Base-by-base conservation (phyloP, 768 basidiomycete species). In the Ramaria rubella region DNA sequence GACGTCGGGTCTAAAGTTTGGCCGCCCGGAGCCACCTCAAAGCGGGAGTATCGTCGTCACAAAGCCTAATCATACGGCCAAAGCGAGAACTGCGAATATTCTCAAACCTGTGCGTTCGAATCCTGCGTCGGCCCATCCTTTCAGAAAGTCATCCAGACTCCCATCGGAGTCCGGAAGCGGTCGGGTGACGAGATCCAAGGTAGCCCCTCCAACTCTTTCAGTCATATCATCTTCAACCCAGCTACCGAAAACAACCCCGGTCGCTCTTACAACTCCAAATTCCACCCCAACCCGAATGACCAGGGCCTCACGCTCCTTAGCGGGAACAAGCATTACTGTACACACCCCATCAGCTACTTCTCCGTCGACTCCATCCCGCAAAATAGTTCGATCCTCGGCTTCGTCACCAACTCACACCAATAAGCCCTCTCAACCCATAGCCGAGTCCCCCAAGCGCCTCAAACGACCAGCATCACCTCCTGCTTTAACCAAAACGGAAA, bases 171-270 rank as follows among this genome's bases (percentile, higher is more conserved):
- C 49, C 8, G 33, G 49, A 17, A 36, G 30, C 14, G 12, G 30
- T 17, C 15, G 49, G 21, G 31, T 51, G 24, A 51, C 49, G 24
- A 31, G 49, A n/a, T 51, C 49, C n/a, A 51, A 51, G 33, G 49
- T 31, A 33, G 33, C 33, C 19, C 33, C 49, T 5, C 17, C 29
- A 23, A 4, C 11, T n/a, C 30, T 30, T 2, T 30, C 49, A n/a
- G 33, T n/a, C n/a, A 31, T 31, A 36, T 51, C 33, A 51, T 14
- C 21, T 21, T 24, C 30, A 8, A 24, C 5, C 24, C 17, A 51
- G 5, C 46, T 26, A 8, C 31, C 49, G 19, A 51, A 51, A 15
- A 19, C 33, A 8, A 19, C 34, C 14, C 33, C 33, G n/a, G n/a
- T n/a, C n/a, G n/a, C n/a, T n/a, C n/a, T n/a, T n/a, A n/a, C n/a